Evolutionary conservation across 192 early-diverging fungal genomes (phyloP).

Genomic region (Nowakowskiella sp.): DNA sequence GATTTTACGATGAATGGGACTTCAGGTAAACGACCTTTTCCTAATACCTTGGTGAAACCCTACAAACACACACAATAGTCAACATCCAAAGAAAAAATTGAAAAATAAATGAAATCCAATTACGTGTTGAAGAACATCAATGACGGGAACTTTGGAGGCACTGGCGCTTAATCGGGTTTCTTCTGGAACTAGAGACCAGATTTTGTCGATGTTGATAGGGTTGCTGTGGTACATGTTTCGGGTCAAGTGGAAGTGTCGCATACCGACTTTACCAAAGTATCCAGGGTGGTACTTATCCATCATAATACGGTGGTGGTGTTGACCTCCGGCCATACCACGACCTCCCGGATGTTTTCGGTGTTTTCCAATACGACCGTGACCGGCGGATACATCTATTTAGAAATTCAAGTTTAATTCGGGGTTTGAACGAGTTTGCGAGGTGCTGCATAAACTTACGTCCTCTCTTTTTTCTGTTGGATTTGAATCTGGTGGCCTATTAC

Average conservation of each 20-base stretch:
- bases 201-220: slow-evolving; percentile 86
- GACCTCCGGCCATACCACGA: slow-evolving; percentile 99
- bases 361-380: slow-evolving; percentile 99
- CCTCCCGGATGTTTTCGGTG: slow-evolving; percentile 99
- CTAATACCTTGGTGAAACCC: slow-evolving; percentile 95
- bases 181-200: slow-evolving; percentile 85
- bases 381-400: slow-evolving; percentile 83
- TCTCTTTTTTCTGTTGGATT: slow-evolving; percentile 90
- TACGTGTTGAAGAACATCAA: slow-evolving; percentile 70
- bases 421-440: too few relatives aligned
- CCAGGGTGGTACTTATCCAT: slow-evolving; percentile 99
- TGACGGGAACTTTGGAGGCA: slow-evolving; percentile 83
- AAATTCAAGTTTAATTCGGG: neutral
- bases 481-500: slow-evolving; percentile 76
- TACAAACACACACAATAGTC: slow-evolving; percentile 36
- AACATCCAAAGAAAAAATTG: neutral
- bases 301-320: slow-evolving; percentile 99
- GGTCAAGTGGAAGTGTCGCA: slow-evolving; percentile 98
- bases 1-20: slow-evolving; percentile 95
- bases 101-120: slow-evolving; percentile 6
- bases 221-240: slow-evolving; percentile 77
- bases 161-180: slow-evolving; percentile 74
- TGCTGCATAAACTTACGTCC: slow-evolving; percentile 71
- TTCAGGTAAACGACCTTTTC: slow-evolving; percentile 80
- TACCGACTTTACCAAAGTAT: slow-evolving; percentile 99